Conservation (phyloP, 2,329 filamentous ascomycete species). For the Chlorencoelia australis region DNA sequence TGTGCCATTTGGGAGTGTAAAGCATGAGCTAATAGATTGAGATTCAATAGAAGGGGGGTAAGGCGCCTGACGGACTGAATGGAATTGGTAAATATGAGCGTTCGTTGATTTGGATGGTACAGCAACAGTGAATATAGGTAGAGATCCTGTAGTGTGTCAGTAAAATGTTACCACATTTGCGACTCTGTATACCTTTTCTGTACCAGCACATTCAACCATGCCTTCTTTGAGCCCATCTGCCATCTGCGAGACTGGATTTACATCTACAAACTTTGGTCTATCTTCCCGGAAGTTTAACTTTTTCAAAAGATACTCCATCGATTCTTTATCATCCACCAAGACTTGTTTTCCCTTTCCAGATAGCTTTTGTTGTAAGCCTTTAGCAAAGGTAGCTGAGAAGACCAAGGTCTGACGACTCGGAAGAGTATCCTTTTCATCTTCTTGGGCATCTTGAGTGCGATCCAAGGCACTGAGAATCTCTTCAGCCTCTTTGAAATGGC, state of each 20-base stretch:
- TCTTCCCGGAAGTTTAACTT: slow-evolving; percentile 81
- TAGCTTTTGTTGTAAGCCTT: slow-evolving; percentile 82
- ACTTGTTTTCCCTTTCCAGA: slow-evolving; percentile 57
- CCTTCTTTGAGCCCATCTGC: slow-evolving; percentile 78
- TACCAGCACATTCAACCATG: slow-evolving; percentile 80
- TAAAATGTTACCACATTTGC: slow-evolving; percentile 3
- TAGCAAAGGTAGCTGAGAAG: slow-evolving; percentile 94
- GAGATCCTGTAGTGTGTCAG: slow-evolving; percentile 51
- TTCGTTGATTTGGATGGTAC: slow-evolving; percentile 69
- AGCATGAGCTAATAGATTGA: slow-evolving; percentile 65
- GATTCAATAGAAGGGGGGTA: slow-evolving; percentile 71
- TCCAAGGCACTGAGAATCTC: slow-evolving; percentile 79
- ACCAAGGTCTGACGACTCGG: slow-evolving; percentile 73
- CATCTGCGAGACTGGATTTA: slow-evolving; percentile 84
- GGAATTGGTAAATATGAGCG: slow-evolving; percentile 90
- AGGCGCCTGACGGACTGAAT: slow-evolving; percentile 86
- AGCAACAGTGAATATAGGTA: slow-evolving; percentile 85
- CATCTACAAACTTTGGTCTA: slow-evolving; percentile 82
- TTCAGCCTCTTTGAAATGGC: slow-evolving; percentile 89
- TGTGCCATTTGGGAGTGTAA: slow-evolving; percentile 93
- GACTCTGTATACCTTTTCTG: slow-evolving; percentile 63
- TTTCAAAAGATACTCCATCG: slow-evolving; percentile 85
- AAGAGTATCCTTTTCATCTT: slow-evolving; percentile 35
- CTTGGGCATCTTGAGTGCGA: slow-evolving; percentile 41
- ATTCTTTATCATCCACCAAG: slow-evolving; percentile 63